phyloP scores from a whole-genome alignment of 1,284 basidiomycete genomes.

The Leccinum subrobustum region DNA sequence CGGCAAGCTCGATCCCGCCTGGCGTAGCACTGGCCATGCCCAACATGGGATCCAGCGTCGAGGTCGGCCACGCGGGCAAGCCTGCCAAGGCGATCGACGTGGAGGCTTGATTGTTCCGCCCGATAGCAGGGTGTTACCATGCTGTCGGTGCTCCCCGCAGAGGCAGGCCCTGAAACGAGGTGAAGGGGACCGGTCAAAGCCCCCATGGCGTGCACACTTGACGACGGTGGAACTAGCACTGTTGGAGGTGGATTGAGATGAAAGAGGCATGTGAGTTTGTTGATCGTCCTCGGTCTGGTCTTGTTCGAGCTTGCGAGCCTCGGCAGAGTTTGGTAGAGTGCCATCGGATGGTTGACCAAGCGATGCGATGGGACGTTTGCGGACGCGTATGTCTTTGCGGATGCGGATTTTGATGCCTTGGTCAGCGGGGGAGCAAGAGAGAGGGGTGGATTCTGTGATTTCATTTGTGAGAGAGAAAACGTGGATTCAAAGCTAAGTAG shows the following conservation, averaged over 20 bases:
- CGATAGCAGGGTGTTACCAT: conserved; percentile 13
- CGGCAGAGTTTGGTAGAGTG: neutral
- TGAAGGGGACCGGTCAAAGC: conserved; percentile 23
- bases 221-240: conserved; percentile 2
- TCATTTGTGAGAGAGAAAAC: neutral
- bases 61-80: no score
- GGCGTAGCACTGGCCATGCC: no score
- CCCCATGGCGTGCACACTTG: conserved; percentile 32
- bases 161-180: no score
- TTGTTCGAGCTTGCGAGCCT: conserved; percentile 21
- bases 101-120: no score
- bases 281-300: conserved; percentile 27
- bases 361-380: conserved; percentile 58
- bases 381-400: conserved; percentile 80
- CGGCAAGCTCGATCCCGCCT: no score
- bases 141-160: no score
- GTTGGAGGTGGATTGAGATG: conserved; percentile 15
- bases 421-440: conserved; percentile 86
- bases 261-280: conserved; percentile 7
- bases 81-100: no score
- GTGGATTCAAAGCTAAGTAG: conserved; percentile 1
- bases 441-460: conserved; percentile 73
- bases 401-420: conserved; percentile 94
- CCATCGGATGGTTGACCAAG: conserved; percentile 39
- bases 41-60: no score